Conservation (phyloP, 352 stramenopile species). For the Globisporangium irregulare region DNA sequence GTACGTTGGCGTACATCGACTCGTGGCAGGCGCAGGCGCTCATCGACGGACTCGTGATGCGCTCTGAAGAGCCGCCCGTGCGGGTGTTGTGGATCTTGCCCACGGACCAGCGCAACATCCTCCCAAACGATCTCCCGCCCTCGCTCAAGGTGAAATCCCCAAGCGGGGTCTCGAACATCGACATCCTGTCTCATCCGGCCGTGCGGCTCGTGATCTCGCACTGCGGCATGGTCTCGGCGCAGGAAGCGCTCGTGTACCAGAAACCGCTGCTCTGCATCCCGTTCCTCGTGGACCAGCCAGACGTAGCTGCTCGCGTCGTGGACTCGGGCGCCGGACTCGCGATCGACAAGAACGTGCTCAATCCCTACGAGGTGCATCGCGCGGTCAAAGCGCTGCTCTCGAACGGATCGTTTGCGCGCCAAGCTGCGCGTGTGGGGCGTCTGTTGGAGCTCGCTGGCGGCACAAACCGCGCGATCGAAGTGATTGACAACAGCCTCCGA, state of each 20-base stretch:
- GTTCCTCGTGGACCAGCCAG: conserved; percentile 85
- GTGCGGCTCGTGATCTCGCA: conserved; percentile 82
- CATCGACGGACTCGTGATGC: conserved; percentile 57
- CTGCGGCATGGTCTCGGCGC: conserved; percentile 82
- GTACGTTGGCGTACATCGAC: conserved; percentile 79
- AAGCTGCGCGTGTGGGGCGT: conserved; percentile 46
- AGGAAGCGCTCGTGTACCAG: conserved; percentile 73
- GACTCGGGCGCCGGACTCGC: conserved; percentile 68
- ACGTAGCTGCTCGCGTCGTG: conserved; percentile 74
- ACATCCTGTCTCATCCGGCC: conserved; percentile 57
- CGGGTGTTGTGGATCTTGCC: conserved; percentile 81
- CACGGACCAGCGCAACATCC: conserved; percentile 63
- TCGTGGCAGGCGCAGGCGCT: conserved; percentile 75
- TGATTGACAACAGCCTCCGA: conserved; percentile 66
- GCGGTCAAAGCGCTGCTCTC: conserved; percentile 43
- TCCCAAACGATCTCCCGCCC: conserved; percentile 47
- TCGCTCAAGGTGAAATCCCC: conserved; percentile 68
- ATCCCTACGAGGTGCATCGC: conserved; percentile 45
- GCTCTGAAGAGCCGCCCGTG: conserved; percentile 33
- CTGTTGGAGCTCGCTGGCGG: conserved; percentile 64
- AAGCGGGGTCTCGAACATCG: conserved; percentile 51
- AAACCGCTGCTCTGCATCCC: conserved; percentile 87
- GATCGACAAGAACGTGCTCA: conserved; percentile 76
- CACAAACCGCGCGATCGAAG: conserved; percentile 51
- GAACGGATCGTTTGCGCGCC: conserved; percentile 43